These are phyloP conservation scores for Rhizoclosmatium globosum DNA, from an alignment of 192 early-diverging fungal genomes.

Conservation along the genomic window DNA sequence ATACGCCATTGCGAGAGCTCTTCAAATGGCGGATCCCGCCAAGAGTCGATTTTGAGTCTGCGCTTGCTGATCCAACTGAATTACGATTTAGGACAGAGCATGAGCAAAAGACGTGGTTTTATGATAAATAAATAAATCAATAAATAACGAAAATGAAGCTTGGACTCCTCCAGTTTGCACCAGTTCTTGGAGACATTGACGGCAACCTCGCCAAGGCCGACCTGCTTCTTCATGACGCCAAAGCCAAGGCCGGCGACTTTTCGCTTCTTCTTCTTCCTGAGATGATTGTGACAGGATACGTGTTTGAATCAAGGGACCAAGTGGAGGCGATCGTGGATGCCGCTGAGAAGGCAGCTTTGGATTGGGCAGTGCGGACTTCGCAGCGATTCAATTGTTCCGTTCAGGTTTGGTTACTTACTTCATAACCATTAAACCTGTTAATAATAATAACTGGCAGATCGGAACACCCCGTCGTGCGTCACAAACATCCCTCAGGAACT, in stretches of 20 bases:
- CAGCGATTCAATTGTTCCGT: conserved; percentile 61
- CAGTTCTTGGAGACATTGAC: conserved; percentile 42
- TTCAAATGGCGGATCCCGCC: conserved; percentile 27
- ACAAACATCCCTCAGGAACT: conserved; percentile 60
- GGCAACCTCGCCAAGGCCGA: conserved; percentile 48
- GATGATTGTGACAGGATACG: conserved; percentile 72
- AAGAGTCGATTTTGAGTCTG: too few relatives aligned
- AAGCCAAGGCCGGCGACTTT: conserved; percentile 39
- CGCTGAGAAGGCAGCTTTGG: conserved; percentile 58
- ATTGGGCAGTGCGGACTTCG: conserved; percentile 71
- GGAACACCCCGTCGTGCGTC: neutral
- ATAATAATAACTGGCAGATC: too few relatives aligned
- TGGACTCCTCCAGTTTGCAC: conserved; percentile 57
- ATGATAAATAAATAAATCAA: neutral
- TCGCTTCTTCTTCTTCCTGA: conserved; percentile 80
- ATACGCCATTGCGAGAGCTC: neutral
- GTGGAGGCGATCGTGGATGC: conserved; percentile 67
- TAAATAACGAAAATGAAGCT: conserved; percentile 27
- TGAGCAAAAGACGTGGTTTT: too few relatives aligned
- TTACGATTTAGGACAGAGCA: too few relatives aligned
- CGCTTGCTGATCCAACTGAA: too few relatives aligned
- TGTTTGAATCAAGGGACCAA: conserved; percentile 50
- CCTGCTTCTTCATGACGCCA: conserved; percentile 34
- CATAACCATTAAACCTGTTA: too few relatives aligned
- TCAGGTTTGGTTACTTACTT: conserved; percentile 55